Conservation (phyloP, 2,329 filamentous ascomycete species). For the Aspergillus jensenii region DNA sequence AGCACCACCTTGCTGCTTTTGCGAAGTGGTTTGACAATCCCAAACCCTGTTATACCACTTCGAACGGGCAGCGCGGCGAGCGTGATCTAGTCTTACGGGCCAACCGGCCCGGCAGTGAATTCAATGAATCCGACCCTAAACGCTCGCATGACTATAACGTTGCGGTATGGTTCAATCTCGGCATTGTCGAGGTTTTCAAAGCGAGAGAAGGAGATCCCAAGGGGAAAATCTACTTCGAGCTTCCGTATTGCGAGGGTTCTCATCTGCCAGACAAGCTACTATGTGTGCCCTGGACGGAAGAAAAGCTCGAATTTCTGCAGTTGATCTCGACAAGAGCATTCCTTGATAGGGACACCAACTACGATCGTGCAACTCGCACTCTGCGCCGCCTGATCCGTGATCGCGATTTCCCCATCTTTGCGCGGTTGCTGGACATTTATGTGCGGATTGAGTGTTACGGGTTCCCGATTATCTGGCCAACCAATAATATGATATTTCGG, state of each 20-base stretch:
- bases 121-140: background rate
- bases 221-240: conserved; percentile 34
- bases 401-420: conserved; percentile 35
- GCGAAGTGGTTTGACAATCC: conserved; percentile 24
- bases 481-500: conserved; percentile 31
- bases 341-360: conserved; percentile 34
- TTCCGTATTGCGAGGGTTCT: conserved; percentile 30
- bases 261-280: conserved; percentile 43
- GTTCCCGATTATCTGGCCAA: conserved; percentile 34
- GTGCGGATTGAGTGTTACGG: conserved; percentile 33
- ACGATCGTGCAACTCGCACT: conserved; percentile 30
- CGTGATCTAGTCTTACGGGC: conserved; percentile 32
- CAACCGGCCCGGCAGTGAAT: conserved; percentile 2
- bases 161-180: conserved; percentile 40
- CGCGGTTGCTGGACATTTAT: conserved; percentile 28
- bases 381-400: conserved; percentile 36
- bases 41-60: conserved; percentile 21
- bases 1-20: conserved; percentile 23
- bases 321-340: conserved; percentile 38
- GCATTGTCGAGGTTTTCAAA: conserved; percentile 35
- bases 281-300: conserved; percentile 36
- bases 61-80: conserved; percentile 27
- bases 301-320: conserved; percentile 40
- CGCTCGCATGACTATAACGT: conserved; percentile 25
- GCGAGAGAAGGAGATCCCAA: conserved; percentile 26